Conservation (phyloP, 2,329 filamentous ascomycete species). For the Ascochyta viciae-villosae region DNA sequence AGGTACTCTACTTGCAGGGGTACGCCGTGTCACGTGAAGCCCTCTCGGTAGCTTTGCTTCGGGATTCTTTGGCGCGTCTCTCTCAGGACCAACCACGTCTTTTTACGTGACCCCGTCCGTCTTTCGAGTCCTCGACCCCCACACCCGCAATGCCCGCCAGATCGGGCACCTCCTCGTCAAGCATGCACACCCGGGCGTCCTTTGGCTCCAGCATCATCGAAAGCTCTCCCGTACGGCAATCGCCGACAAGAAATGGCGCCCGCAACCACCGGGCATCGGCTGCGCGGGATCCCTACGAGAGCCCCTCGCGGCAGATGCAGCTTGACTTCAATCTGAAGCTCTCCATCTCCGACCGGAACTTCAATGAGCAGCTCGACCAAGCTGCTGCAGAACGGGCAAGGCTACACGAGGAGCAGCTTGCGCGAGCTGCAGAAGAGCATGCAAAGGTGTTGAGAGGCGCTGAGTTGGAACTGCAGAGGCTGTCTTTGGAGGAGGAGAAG, state of each 20-base stretch:
- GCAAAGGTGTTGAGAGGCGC: slow-evolving; percentile 67
- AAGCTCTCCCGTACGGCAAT: slow-evolving; percentile 42
- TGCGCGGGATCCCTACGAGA: slow-evolving; percentile 37
- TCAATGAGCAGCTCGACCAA: slow-evolving; percentile 67
- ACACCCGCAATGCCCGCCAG: slow-evolving; percentile 36
- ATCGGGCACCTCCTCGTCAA: slow-evolving; percentile 44
- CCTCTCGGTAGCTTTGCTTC: slow-evolving; percentile 15
- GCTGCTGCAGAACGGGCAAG: slow-evolving; percentile 68
- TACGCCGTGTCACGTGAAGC: slow-evolving; percentile 13
- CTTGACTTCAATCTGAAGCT: slow-evolving; percentile 54
- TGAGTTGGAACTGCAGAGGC: slow-evolving; percentile 60
- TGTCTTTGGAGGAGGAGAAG: slow-evolving; percentile 53
- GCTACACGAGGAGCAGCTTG: slow-evolving; percentile 70
- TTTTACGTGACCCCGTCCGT: slow-evolving; percentile 21
- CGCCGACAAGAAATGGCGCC: slow-evolving; percentile 37
- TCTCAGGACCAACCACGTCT: slow-evolving; percentile 30
- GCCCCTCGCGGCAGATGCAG: slow-evolving; percentile 45
- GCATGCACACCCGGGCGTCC: slow-evolving; percentile 44
- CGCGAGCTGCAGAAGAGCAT: slow-evolving; percentile 70
- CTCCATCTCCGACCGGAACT: slow-evolving; percentile 52
- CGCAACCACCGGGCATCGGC: slow-evolving; percentile 34
- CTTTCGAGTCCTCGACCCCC: slow-evolving; percentile 9
- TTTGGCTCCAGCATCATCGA: slow-evolving; percentile 42
- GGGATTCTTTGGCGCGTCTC: slow-evolving; percentile 22
- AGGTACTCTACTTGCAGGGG: slow-evolving; percentile 4